Evolutionary conservation across 805 yeast species (phyloP).

Genomic region (Wickerhamiella musiphila): DNA sequence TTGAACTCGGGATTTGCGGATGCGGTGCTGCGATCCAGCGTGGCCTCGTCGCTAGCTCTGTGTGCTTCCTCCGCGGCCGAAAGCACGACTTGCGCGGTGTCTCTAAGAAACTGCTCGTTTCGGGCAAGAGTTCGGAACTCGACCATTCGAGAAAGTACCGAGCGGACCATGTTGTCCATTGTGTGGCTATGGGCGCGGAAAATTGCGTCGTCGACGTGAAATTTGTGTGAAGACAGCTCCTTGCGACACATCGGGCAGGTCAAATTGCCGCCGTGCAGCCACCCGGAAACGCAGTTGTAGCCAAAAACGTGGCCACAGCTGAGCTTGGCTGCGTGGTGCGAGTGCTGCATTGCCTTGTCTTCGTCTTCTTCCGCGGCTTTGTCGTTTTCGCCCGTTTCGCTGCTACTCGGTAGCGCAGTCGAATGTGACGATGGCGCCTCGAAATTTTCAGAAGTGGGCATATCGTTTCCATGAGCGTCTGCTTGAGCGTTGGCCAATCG

Average conservation of each 20-base stretch:
- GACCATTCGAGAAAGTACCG: too few species aligned
- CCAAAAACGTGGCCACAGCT: slow-evolving; percentile 88
- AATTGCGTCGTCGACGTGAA: slow-evolving; percentile 5
- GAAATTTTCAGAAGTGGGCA: too few species aligned
- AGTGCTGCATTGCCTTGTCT: slow-evolving; percentile 26
- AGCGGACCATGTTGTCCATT: too few species aligned
- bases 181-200: not conserved
- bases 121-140: too few species aligned
- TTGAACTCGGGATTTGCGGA: too few species aligned
- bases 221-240: slow-evolving; percentile 27
- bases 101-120: too few species aligned
- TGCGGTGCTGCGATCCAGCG: too few species aligned
- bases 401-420: too few species aligned
- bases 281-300: slow-evolving; percentile 59
- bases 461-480: too few species aligned
- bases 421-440: too few species aligned
- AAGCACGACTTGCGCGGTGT: too few species aligned
- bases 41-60: not conserved
- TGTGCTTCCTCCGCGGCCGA: not conserved
- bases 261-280: slow-evolving; percentile 59
- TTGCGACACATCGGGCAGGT: slow-evolving; percentile 80
- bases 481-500: not conserved
- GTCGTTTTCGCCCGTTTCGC: not conserved
- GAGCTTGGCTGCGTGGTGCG: slow-evolving; percentile 39
- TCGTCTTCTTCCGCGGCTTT: slow-evolving; percentile 1